Evolutionary conservation across 2,329 filamentous ascomycete species (phyloP), one percentile per base, ranked within the genome.

Genomic region (Microcyclospora pomicola): DNA sequence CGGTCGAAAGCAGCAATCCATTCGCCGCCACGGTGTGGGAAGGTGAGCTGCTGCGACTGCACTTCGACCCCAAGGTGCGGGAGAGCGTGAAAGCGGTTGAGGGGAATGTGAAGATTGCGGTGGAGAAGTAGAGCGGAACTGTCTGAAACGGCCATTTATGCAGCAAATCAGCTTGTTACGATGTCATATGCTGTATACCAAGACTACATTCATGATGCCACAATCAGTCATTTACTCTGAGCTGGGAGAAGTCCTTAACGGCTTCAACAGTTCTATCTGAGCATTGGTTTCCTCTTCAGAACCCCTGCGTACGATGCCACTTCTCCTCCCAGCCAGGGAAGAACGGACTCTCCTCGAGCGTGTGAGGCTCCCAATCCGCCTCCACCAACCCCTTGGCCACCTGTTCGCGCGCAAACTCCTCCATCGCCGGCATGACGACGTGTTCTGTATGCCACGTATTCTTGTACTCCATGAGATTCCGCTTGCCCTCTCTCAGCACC

Each of bases 21-120:
- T 93, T 91, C 60, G 82, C 87, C 0, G 76, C 78, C 4, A 95
- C 85, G 0, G 72, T 92, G 1, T 98, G 88, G 91, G 91, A 96
- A 58, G 86, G 84, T 0, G 91, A 96, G 64, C 56, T 98, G 41
- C 59, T 98, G 50, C 71, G 80, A 55, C 71, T 73, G 48, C 91
- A 98, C 63, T 98, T 82, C 58, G 86, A 82, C 49, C 88, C 87
- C 6, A 79, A 79, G 53, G 81, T 98, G 1, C 71, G 84, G 47
- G 84, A 93, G 52, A 80, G 42, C 12, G 49, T 55, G 3, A 53
- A 49, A 42, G 44, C 30, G n/a, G 40, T 54, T n/a, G 50, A 53
- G 38, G 39, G 37, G 16, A 49, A 49, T 42, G 38, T 54, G 14
- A 45, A 24, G 19, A 7, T 24, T 7, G 19, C 42, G 37, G 48